These are phyloP conservation scores for Solanum boliviense DNA, from an alignment of 257 asterid species.

Conservation along the genomic window DNA sequence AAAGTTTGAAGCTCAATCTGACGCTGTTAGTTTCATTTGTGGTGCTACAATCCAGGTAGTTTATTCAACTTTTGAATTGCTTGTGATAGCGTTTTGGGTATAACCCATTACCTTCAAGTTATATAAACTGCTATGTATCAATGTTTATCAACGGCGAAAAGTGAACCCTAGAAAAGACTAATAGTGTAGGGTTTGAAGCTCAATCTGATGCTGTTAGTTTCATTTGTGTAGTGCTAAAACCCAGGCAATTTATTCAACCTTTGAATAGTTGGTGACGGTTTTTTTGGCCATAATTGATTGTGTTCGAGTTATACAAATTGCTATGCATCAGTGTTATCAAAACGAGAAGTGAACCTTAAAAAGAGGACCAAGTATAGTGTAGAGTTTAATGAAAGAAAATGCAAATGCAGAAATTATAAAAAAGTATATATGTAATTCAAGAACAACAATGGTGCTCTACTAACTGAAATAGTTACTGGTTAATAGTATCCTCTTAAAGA, in stretches of 20 bases:
- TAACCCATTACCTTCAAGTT: not conserved
- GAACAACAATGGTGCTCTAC: not conserved
- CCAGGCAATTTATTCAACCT: constrained; percentile 27
- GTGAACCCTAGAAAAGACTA: not conserved
- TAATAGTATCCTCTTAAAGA: not conserved
- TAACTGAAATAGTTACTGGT: not conserved
- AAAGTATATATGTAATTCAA: not conserved
- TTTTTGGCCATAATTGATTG: not conserved
- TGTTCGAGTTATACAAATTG: not conserved
- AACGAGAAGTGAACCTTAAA: not conserved
- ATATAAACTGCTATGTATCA: not conserved
- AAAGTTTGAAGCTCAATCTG: constrained; percentile 60
- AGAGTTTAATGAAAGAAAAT: not conserved
- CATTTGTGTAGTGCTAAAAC: constrained; percentile 87
- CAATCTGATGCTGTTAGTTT: constrained; percentile 59
- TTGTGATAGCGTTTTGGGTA: not conserved
- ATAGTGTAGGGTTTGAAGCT: not conserved
- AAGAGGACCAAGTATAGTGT: not conserved
- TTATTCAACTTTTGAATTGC: not conserved
- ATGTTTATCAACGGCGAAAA: not conserved
- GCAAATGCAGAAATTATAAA: not conserved
- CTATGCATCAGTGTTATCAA: not conserved
- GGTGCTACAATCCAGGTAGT: constrained; percentile 84
- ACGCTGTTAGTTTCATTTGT: constrained; percentile 80
- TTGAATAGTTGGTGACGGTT: not conserved